Evolutionary conservation across 768 basidiomycete genomes (phyloP).

Genomic region (Exidia glandulosa): DNA sequence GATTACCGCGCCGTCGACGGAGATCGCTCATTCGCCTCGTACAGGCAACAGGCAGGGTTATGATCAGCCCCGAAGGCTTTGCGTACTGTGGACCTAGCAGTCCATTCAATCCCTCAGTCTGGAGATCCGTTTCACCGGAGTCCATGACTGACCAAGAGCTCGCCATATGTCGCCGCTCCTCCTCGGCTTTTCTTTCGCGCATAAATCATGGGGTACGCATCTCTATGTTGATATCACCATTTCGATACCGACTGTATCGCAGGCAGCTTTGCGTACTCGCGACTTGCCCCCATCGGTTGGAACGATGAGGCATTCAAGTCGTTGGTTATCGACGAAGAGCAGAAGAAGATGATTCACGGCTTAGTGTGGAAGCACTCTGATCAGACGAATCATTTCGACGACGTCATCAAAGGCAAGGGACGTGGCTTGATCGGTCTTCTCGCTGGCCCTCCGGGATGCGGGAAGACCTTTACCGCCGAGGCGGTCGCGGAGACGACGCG

Average conservation of each 20-base stretch:
- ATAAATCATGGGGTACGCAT: slow-evolving; percentile 19
- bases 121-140: slow-evolving; percentile 6
- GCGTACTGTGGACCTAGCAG: slow-evolving; percentile 13
- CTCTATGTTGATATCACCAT: neutral
- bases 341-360: slow-evolving; percentile 1
- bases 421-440: slow-evolving; percentile 3
- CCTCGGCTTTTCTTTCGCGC: slow-evolving; percentile 16
- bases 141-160: slow-evolving; percentile 16
- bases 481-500: slow-evolving; percentile 18
- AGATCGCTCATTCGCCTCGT: too few relatives aligned
- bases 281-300: neutral
- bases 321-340: neutral
- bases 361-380: slow-evolving; percentile 5
- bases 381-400: neutral
- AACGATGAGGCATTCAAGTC: neutral
- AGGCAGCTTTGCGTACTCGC: slow-evolving; percentile 1
- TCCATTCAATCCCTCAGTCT: slow-evolving; percentile 10
- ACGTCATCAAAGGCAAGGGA: slow-evolving; percentile 7
- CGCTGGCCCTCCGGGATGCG: slow-evolving; percentile 4
- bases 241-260: neutral
- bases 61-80: slow-evolving; percentile 18
- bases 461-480: slow-evolving; percentile 2
- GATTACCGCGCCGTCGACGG: too few relatives aligned
- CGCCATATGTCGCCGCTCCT: slow-evolving; percentile 18
- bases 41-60: slow-evolving; percentile 17